Base-by-base conservation (phyloP, 2,329 filamentous ascomycete species). In the Dactylonectria macrodidyma region DNA sequence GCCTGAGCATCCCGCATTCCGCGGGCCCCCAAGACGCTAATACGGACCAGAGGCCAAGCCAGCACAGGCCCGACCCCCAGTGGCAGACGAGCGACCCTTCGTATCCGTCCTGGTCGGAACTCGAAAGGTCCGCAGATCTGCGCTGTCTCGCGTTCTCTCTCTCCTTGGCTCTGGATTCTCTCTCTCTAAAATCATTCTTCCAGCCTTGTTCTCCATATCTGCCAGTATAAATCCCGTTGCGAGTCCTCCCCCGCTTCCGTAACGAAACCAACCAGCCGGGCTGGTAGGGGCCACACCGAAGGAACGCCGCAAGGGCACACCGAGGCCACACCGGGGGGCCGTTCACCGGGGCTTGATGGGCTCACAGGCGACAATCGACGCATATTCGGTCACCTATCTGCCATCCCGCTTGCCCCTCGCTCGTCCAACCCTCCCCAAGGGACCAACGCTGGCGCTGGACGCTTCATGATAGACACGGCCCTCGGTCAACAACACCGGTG, bases 271-370 rank as follows among this genome's bases (percentile, higher is more conserved):
- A 46, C 58, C 63, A 52, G 41, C 62, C n/a, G 41, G 41, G 14
- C 26, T 57, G 51, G 46, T 44, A 54, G 44, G 52, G 44, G 52
- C 26, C 26, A 30, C 26, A 30, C 26, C 26, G 26, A 30, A 30
- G 26, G 26, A 52, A 52, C 51, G 38, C 26, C 26, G 26, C 26
- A 30, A 30, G 26, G 26, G 26, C 26, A 30, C 26, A 30, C 26
- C 26, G 14, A 44, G 41, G 41, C 54, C 58, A 62, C 48, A 66
- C 47, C 59, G 59, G 62, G 64, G 64, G 64, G 54, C 59, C 51
- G 38, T 34, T 36, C 24, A 36, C 7, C 24, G 44, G 48, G 59
- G 47, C 59, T 66, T 62, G 47, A 66, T 62, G 64, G 64, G 64
- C 64, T 62, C 54, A 55, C 59, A 58, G 38, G 30, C 33, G 46